These are phyloP conservation scores for sweet orange (Citrus sinensis) DNA, from an alignment of 345 rosid genomes.

Conservation along the genomic window DNA sequence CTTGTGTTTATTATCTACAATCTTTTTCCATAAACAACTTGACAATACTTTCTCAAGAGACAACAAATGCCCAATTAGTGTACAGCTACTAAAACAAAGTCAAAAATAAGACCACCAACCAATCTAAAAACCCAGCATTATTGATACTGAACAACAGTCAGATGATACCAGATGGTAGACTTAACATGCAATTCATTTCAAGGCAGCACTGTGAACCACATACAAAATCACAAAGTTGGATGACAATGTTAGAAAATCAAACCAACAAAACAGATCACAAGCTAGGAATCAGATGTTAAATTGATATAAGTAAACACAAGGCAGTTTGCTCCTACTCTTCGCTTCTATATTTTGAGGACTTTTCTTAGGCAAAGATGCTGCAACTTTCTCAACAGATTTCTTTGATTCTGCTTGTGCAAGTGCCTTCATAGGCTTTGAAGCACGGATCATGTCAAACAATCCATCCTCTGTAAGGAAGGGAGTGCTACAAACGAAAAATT, in stretches of 20 bases:
- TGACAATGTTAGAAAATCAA: neutral
- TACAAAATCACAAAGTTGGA: neutral
- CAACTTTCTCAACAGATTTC: constrained; percentile 36
- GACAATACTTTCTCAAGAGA: neutral
- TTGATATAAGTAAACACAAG: neutral
- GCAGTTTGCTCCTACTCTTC: constrained; percentile 43
- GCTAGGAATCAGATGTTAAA: neutral
- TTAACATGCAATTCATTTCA: neutral
- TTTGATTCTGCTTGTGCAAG: constrained; percentile 34
- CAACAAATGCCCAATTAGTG: neutral
- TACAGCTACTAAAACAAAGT: neutral
- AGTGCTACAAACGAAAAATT: constrained; percentile 44
- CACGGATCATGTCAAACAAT: constrained; percentile 74
- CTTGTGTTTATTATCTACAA: neutral
- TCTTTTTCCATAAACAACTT: neutral
- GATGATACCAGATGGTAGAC: neutral
- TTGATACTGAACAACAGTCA: neutral
- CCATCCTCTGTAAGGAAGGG: constrained; percentile 87
- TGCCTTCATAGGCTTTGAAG: constrained; percentile 53
- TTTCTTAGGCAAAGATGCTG: constrained; percentile 40
- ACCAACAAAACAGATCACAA: neutral
- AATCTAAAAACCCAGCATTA: neutral
- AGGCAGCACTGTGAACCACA: neutral
- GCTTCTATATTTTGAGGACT: constrained; percentile 55
- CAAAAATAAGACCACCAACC: no score